Evolutionary conservation across 2,329 filamentous ascomycete genomes (phyloP).

Genomic region (Alternaria brassicicola): DNA sequence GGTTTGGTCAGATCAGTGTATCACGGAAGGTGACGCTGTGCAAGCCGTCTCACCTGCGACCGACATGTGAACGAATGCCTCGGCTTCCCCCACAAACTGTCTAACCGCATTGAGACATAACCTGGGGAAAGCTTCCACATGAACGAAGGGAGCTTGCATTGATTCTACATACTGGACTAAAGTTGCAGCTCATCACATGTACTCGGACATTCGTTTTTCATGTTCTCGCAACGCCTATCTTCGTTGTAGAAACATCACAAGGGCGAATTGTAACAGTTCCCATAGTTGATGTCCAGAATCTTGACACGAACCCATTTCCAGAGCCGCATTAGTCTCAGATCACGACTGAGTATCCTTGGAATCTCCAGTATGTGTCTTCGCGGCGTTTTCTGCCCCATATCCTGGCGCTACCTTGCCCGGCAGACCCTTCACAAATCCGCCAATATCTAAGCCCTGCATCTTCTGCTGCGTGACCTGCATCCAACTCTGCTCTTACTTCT

Average conservation of each 20-base stretch:
- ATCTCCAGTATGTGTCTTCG: not conserved
- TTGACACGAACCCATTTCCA: not conserved
- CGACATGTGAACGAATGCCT: slow-evolving; percentile 32
- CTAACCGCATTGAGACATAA: slow-evolving; percentile 8
- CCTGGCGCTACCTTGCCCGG: slow-evolving; percentile 1
- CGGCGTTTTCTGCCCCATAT: not conserved
- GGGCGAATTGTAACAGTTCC: not conserved
- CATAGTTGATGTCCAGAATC: not conserved
- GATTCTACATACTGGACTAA: not conserved
- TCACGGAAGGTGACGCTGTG: slow-evolving; percentile 14
- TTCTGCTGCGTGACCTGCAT: slow-evolving; percentile 53
- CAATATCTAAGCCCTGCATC: slow-evolving; percentile 39
- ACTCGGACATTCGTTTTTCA: not conserved
- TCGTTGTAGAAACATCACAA: not conserved
- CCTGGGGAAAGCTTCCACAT: slow-evolving; percentile 17
- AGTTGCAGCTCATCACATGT: not conserved
- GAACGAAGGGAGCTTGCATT: not conserved
- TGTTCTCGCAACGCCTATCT: not conserved
- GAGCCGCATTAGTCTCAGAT: not conserved
- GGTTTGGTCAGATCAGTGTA: slow-evolving; percentile 8
- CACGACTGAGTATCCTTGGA: not conserved
- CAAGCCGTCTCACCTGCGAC: slow-evolving; percentile 20
- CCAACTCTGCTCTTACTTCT: slow-evolving; percentile 54
- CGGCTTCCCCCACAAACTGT: slow-evolving; percentile 30
- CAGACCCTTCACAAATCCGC: slow-evolving; percentile 8